Evolutionary conservation across 768 basidiomycete genomes (phyloP), one percentile per base, ranked within the genome.

Genomic region (Infundibulicybe gibba): DNA sequence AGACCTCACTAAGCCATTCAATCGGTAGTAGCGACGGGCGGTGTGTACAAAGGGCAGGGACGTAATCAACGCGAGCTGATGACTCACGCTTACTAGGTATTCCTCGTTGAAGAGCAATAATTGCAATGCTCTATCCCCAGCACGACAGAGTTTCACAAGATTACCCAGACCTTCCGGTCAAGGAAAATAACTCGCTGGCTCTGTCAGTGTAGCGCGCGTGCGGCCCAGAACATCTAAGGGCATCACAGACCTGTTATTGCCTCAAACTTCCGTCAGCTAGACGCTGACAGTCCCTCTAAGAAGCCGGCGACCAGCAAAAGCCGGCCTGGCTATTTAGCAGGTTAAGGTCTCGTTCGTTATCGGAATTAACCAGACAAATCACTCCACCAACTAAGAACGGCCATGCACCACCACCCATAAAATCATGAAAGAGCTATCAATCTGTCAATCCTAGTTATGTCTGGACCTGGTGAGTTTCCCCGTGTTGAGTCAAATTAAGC

Each of bases 281-380:
- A 83, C 74, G 76, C 78, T 75, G 75, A 84, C 76, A 85, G 84
- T 84, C 83, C 83, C 81, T 86, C 82, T 86, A 86, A 87, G 83
- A 88, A 86, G 83, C 76, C 79, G 58, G 70, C 74, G 76, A 77
- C 81, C 81, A 82, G 77, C 83, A 54, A 75, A 79, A 80, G 81
- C 75, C 78, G 67, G 76, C 78, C 80, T 74, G 83, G 76, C 85
- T 88, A 89, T 87, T 53, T 53, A 53, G 52, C 52, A 53, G 52
- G 52, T 53, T 53, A 53, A 52, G 47, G 87, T 89, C 85, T 89
- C 85, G 79, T 87, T 89, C 81, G 80, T 87, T 87, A 88, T 89
- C 85, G 80, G 84, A 88, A 88, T 90, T 88, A 89, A 88, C 86
- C 87, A 89, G 88, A 90, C 87, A 89, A 89, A 88, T 89, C 87